These are phyloP conservation scores for Aspergillus fischeri DNA, from an alignment of 2,329 filamentous ascomycete genomes.

Conservation along the genomic window DNA sequence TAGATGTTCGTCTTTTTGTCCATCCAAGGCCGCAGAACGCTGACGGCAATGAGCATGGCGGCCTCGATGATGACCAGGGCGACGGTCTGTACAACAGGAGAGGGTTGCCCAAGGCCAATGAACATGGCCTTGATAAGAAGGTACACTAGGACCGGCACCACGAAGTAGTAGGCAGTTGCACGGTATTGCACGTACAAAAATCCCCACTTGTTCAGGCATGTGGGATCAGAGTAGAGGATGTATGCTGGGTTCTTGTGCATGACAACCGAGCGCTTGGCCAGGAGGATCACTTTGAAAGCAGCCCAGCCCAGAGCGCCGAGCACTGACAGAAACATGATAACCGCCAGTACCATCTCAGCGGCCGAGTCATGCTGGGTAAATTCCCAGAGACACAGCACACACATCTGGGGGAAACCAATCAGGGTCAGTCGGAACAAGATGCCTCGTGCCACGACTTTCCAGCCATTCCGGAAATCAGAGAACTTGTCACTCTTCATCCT, in stretches of 20 bases:
- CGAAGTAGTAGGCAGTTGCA: constrained; percentile 92
- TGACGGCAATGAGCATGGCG: constrained; percentile 68
- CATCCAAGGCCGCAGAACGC: constrained; percentile 90
- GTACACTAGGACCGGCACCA: constrained; percentile 74
- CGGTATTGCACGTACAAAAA: constrained; percentile 97
- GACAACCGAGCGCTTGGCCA: constrained; percentile 79
- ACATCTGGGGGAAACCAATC: constrained; percentile 88
- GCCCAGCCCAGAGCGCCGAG: constrained; percentile 76
- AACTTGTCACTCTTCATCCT: constrained; percentile 85
- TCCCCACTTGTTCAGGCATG: constrained; percentile 93
- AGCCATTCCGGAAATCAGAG: constrained; percentile 88
- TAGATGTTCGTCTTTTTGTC: constrained; percentile 97
- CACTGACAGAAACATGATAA: constrained; percentile 85
- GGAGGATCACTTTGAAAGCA: constrained; percentile 79
- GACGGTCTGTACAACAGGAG: constrained; percentile 70
- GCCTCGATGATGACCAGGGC: constrained; percentile 81
- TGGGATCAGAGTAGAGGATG: constrained; percentile 93
- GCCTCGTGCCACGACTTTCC: constrained; percentile 87
- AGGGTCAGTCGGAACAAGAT: constrained; percentile 87
- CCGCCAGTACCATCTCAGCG: constrained; percentile 78
- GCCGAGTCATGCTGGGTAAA: constrained; percentile 80
- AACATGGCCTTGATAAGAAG: constrained; percentile 86
- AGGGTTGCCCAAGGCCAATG: constrained; percentile 72
- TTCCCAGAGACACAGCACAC: constrained; percentile 88
- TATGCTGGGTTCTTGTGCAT: constrained; percentile 97